Base-by-base conservation (phyloP, 75 land plant species). In the Picea sitchensis region DNA sequence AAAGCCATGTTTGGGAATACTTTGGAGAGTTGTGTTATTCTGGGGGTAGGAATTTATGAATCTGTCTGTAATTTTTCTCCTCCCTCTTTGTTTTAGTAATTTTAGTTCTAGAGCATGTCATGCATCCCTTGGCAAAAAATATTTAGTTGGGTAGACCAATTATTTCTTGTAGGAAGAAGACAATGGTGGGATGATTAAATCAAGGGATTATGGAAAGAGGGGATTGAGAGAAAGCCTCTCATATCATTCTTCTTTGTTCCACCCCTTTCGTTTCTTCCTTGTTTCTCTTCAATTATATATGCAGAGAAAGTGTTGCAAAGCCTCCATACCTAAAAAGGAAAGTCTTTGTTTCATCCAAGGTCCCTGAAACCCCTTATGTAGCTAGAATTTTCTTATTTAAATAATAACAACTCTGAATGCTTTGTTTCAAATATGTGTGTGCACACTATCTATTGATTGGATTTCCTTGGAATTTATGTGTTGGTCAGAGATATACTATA, bases 1-100 rank as follows among this genome's bases (percentile, higher is more conserved):
- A 88, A 86, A 56, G 90, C 90, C 14, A 88, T 86, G 80, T 88
- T 88, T 86, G 90, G 90, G 34, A 88, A 83, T 65, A 86, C 90
- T 14, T 83, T 88, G n/a, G 85, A 78, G 72, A 85, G 80, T 72
- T 82, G 84, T 82, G 26, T 26, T 26, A 26, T 26, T 26, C 26
- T 26, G 0, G 0, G 26, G 26, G 26, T 0, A 26, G 26, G 26
- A 26, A 26, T 26, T 26, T 26, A 26, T 26, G 26, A 26, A 26
- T 26, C 26, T 26, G 6, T 38, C 21, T 38, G 51, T 69, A 69
- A 38, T 69, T 69, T 38, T 69, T 32, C 68, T 65, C 68, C 26
- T 26, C 26, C 26, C 26, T 26, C 26, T 26, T 26, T 26, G 0
- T 26, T 26, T 26, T 26, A 26, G 26, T 26, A 26, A 26, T 26